Conservation (phyloP, 2,329 filamentous ascomycete species). For the Bipolaris zeicola region DNA sequence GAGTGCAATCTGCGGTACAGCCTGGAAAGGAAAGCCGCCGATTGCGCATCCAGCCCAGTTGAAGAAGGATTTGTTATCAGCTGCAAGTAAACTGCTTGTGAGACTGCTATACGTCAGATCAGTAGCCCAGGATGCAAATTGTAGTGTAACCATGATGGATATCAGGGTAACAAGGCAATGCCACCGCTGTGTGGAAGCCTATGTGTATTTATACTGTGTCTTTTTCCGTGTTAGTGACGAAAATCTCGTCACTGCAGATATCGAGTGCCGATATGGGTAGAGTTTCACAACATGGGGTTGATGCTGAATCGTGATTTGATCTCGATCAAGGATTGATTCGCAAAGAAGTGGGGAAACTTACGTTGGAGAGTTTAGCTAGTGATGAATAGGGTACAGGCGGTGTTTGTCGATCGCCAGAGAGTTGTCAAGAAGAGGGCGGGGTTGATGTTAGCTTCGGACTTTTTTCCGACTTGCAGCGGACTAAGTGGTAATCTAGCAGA, state of each 20-base stretch:
- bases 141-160: not conserved
- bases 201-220: not conserved
- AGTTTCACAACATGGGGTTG: not conserved
- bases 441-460: not conserved
- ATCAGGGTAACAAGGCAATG: not conserved
- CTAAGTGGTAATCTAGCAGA: not conserved
- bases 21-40: not conserved
- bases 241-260: not conserved
- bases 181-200: not conserved
- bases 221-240: not conserved
- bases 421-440: not conserved
- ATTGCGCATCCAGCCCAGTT: conserved; percentile 1
- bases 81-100: not conserved
- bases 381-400: not conserved
- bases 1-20: not conserved
- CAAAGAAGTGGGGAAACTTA: not conserved
- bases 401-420: not conserved
- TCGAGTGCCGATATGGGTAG: not conserved
- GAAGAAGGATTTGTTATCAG: not conserved
- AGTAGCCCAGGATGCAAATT: not conserved
- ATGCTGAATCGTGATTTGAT: not conserved
- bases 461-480: not conserved
- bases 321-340: not conserved
- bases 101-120: not conserved
- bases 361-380: not conserved